Conservation (phyloP, 176 grass and related monocot species). For the Melocanna baccifera region DNA sequence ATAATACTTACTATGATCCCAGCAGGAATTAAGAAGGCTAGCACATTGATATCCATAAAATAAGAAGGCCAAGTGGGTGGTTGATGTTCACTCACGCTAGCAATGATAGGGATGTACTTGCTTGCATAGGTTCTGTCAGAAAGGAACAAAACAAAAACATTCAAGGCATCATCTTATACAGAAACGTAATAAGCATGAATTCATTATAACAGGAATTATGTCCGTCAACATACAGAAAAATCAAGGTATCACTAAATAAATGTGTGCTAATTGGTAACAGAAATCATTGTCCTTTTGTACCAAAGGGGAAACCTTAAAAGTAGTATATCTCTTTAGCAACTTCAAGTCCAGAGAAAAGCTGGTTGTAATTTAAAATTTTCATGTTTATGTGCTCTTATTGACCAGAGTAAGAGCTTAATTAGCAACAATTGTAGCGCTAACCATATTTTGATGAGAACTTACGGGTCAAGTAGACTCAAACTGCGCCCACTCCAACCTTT, state of each 20-base stretch:
- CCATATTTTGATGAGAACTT: slow-evolving; percentile 34
- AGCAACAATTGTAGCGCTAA: background rate
- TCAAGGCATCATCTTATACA: background rate
- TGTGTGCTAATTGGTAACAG: background rate
- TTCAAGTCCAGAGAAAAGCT: background rate
- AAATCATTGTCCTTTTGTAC: background rate
- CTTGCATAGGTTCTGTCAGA: slow-evolving; percentile 78
- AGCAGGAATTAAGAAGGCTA: slow-evolving; percentile 82
- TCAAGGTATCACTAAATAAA: background rate
- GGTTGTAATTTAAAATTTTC: background rate
- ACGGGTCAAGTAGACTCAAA: slow-evolving; percentile 90
- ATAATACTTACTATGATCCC: slow-evolving; percentile 67
- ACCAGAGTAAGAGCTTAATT: background rate
- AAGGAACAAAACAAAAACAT: background rate
- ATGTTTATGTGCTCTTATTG: slow-evolving; percentile 11
- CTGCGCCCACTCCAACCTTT: slow-evolving; percentile 92
- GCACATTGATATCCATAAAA: slow-evolving; percentile 92
- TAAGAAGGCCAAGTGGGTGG: slow-evolving; percentile 91
- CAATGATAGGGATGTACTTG: slow-evolving; percentile 91
- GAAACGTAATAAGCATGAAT: background rate
- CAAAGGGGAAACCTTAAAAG: background rate
- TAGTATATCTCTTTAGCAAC: background rate
- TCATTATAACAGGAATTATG: background rate
- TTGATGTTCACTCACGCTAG: slow-evolving; percentile 90
- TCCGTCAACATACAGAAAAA: background rate